Evolutionary conservation across 2,329 filamentous ascomycete genomes (phyloP).

Genomic region (Delphinella strobiligena): DNA sequence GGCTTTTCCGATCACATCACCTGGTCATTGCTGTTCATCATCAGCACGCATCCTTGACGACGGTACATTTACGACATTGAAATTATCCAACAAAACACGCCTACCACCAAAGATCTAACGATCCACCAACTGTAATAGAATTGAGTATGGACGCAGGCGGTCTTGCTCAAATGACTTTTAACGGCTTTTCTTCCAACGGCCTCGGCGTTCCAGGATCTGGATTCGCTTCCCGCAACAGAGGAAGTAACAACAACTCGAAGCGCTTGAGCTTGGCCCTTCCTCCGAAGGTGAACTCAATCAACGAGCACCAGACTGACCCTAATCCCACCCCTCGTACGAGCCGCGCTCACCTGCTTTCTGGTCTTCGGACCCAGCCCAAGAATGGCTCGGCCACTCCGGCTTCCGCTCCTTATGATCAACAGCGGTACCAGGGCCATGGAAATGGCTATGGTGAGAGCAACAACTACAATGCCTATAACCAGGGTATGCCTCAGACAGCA

Average conservation of each 20-base stretch:
- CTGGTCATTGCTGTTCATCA: slow-evolving; percentile 1
- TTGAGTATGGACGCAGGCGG: slow-evolving; percentile 84
- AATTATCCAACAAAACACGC: slow-evolving; percentile 1
- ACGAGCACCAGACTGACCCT: slow-evolving; percentile 55
- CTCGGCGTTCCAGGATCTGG: slow-evolving; percentile 67
- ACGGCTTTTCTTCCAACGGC: slow-evolving; percentile 54
- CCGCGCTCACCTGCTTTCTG: slow-evolving; percentile 86
- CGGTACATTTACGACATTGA: slow-evolving; percentile 5
- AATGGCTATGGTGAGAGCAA: slow-evolving; percentile 33
- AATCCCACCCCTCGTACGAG: slow-evolving; percentile 69
- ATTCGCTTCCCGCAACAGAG: slow-evolving; percentile 77
- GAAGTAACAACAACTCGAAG: slow-evolving; percentile 63
- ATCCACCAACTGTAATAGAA: slow-evolving; percentile 12
- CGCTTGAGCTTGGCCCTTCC: slow-evolving; percentile 68
- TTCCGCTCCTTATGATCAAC: slow-evolving; percentile 49
- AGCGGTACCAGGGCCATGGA: slow-evolving; percentile 32
- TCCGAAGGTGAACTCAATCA: slow-evolving; percentile 54
- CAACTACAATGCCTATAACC: slow-evolving; percentile 30
- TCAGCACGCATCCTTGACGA: slow-evolving; percentile 1
- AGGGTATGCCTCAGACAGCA: slow-evolving; percentile 45
- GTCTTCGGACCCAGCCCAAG: slow-evolving; percentile 87
- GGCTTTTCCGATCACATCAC: neutral
- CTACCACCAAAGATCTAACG: slow-evolving; percentile 4
- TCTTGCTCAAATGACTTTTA: slow-evolving; percentile 98
- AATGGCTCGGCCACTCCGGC: slow-evolving; percentile 58